phyloP scores from a whole-genome alignment of 192 early-diverging fungal species.

The Coemansia sp. region DNA sequence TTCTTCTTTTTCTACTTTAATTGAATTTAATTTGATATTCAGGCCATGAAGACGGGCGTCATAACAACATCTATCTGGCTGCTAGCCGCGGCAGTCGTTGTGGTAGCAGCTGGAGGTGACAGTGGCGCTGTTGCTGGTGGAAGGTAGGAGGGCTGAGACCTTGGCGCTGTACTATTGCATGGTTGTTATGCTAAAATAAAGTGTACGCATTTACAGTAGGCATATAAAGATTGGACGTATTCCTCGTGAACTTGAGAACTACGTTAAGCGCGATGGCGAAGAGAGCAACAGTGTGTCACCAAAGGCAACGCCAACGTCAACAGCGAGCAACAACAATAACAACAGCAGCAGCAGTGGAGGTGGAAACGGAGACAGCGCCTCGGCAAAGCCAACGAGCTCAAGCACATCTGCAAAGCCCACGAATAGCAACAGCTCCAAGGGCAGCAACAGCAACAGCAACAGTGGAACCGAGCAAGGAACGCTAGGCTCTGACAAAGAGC shows the following conservation, averaged over 20 bases:
- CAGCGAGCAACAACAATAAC: neutral
- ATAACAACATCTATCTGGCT: neutral
- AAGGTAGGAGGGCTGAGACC: neutral
- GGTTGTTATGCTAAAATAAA: neutral
- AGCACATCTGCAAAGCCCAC: slow-evolving; percentile 13
- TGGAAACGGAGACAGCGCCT: neutral
- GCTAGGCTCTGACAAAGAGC: slow-evolving; percentile 16
- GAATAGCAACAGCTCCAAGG: slow-evolving; percentile 23
- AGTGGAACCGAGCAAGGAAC: slow-evolving; percentile 18
- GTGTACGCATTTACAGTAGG: neutral
- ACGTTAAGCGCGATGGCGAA: neutral
- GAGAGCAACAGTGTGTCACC: neutral
- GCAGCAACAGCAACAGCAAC: slow-evolving; percentile 4
- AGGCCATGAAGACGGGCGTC: neutral
- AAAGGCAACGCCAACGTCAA: neutral
- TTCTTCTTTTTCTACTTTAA: neutral
- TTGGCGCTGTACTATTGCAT: neutral
- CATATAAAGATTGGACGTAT: slow-evolving; percentile 7
- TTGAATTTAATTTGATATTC: neutral
- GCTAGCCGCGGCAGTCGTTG: neutral
- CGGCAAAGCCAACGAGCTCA: slow-evolving; percentile 8
- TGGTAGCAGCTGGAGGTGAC: neutral
- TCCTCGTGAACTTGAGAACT: neutral
- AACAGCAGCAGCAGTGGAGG: neutral
- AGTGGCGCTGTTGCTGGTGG: neutral